Conservation (phyloP, 2,329 filamentous ascomycete species). For the Monilinia aucupariae region DNA sequence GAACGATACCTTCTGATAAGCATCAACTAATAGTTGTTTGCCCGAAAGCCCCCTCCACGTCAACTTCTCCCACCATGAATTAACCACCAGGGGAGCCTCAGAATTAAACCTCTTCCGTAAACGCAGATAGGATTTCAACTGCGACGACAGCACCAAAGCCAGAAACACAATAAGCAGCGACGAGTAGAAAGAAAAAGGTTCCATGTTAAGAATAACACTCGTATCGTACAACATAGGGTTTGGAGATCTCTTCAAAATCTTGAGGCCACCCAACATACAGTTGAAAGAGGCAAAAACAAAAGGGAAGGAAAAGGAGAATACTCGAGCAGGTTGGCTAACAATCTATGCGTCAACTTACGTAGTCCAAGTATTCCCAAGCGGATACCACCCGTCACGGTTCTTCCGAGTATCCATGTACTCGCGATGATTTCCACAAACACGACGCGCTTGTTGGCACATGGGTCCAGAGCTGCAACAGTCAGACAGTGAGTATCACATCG, state of each 20-base stretch:
- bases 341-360: background rate
- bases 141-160: background rate
- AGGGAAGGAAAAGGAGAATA: background rate
- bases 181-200: background rate
- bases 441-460: background rate
- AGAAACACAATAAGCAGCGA: background rate
- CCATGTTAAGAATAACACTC: background rate
- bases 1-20: conserved; percentile 7
- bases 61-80: background rate
- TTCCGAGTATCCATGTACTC: background rate
- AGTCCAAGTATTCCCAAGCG: background rate
- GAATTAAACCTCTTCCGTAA: background rate
- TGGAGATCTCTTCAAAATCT: background rate
- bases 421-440: background rate
- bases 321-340: background rate
- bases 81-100: background rate
- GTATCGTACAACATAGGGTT: too few species aligned
- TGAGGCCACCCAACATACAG: background rate
- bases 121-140: background rate
- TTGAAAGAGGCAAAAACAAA: background rate
- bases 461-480: background rate
- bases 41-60: background rate
- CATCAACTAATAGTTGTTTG: conserved; percentile 1
- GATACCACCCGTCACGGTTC: background rate
- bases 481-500: background rate